phyloP scores from a whole-genome alignment of 2,329 filamentous ascomycete species.

The Sphaceloma murrayae region DNA sequence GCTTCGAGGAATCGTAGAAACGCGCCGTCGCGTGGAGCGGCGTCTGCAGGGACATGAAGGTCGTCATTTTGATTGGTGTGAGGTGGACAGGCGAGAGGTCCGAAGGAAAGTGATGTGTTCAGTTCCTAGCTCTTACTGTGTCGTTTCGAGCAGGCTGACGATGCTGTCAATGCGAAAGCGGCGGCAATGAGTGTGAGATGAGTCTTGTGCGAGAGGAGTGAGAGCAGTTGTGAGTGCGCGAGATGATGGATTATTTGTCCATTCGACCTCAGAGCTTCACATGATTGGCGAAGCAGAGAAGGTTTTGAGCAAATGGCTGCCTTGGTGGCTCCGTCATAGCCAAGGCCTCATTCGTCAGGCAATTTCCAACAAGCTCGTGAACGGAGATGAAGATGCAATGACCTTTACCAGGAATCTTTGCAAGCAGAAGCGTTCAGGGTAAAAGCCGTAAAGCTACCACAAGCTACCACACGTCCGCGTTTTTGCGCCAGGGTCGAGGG shows the following conservation, averaged over 20 bases:
- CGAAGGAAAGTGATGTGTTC: background rate
- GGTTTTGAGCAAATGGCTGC: background rate
- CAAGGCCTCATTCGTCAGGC: slow-evolving; percentile 12
- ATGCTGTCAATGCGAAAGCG: too few species aligned
- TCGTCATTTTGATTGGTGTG: slow-evolving; percentile 21
- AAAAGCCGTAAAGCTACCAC: too few species aligned
- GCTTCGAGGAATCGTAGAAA: slow-evolving; percentile 28
- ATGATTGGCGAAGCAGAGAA: background rate
- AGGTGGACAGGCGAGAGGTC: background rate
- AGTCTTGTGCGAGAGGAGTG: too few species aligned
- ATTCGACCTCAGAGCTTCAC: background rate
- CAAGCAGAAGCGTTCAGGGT: too few species aligned
- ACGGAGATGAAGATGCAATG: background rate
- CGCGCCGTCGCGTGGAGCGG: slow-evolving; percentile 30
- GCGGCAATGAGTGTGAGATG: too few species aligned
- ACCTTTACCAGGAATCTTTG: slow-evolving; percentile 9
- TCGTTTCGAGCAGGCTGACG: too few species aligned
- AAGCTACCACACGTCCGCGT: too few species aligned
- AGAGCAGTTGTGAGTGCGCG: too few species aligned
- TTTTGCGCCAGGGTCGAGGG: slow-evolving; percentile 7
- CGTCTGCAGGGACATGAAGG: slow-evolving; percentile 32
- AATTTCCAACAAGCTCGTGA: background rate
- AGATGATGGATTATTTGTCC: too few species aligned
- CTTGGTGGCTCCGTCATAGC: slow-evolving; percentile 4
- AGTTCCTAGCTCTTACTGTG: too few species aligned